These are phyloP conservation scores for Boehmeria nivea DNA, from an alignment of 306 rosid genomes.

Conservation along the genomic window DNA sequence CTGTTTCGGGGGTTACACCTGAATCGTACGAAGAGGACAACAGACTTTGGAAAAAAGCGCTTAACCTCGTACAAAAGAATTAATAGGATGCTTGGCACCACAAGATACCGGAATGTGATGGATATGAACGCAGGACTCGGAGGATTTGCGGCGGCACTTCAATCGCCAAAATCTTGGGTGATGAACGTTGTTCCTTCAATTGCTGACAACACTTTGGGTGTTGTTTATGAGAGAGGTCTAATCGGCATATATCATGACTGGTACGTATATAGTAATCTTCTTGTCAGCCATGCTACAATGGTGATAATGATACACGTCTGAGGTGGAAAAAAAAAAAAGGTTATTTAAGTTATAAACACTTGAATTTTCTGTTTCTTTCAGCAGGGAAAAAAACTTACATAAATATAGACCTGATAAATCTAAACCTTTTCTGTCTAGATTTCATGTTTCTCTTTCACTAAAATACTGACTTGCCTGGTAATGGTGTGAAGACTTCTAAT, in stretches of 20 bases:
- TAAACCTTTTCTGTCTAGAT: background rate
- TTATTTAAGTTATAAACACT: too few species aligned
- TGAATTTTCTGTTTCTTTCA: too few species aligned
- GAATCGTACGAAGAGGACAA: constrained; percentile 79
- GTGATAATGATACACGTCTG: background rate
- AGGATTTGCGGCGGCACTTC: constrained; percentile 90
- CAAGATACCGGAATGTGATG: constrained; percentile 81
- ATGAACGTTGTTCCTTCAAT: constrained; percentile 89
- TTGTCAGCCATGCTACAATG: too few species aligned
- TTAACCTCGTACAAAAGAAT: constrained; percentile 58
- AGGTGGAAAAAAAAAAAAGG: background rate
- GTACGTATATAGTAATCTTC: constrained; percentile 51
- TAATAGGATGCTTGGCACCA: constrained; percentile 60
- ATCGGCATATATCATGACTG: constrained; percentile 96
- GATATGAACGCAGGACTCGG: constrained; percentile 99
- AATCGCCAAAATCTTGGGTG: constrained; percentile 84
- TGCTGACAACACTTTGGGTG: constrained; percentile 79
- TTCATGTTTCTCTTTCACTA: background rate
- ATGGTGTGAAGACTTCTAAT: background rate
- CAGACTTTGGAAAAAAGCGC: constrained; percentile 77
- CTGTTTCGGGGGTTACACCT: constrained; percentile 56
- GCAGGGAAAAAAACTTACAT: too few species aligned
- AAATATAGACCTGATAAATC: too few species aligned
- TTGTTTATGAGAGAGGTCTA: constrained; percentile 85
- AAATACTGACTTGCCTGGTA: background rate